Conservation (phyloP, 306 rosid genomes). For the Cucumis melo region DNA sequence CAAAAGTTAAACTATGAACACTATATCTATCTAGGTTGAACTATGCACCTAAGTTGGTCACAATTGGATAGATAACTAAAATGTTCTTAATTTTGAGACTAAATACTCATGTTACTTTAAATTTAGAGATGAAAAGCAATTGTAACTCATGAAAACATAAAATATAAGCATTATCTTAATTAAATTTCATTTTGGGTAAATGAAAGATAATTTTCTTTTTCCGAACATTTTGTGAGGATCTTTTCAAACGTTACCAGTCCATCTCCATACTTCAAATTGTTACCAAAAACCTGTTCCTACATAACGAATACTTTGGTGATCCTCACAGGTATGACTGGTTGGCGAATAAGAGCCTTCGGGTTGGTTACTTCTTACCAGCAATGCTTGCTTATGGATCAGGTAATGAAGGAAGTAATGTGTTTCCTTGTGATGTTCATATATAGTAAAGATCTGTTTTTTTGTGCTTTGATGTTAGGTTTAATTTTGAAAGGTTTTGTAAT, state of each 20-base stretch:
- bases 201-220: neutral
- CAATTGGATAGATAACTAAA: neutral
- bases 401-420: constrained; percentile 20
- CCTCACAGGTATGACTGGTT: constrained; percentile 79
- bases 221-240: neutral
- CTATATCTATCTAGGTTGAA: neutral
- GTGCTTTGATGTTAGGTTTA: neutral
- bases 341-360: constrained; percentile 53
- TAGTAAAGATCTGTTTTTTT: neutral
- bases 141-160: neutral
- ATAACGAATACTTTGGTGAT: neutral
- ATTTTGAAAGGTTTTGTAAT: neutral
- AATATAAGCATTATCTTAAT: neutral
- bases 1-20: neutral
- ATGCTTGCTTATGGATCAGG: constrained; percentile 93
- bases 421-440: neutral
- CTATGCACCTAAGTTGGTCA: no score
- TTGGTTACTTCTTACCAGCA: constrained; percentile 92
- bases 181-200: neutral
- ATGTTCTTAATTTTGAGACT: no score
- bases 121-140: neutral
- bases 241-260: neutral
- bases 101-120: no score
- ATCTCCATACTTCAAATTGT: neutral
- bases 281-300: neutral